These are phyloP conservation scores for Debaryomyces singareniensis DNA, from an alignment of 1,139 yeast genomes.

Conservation along the genomic window DNA sequence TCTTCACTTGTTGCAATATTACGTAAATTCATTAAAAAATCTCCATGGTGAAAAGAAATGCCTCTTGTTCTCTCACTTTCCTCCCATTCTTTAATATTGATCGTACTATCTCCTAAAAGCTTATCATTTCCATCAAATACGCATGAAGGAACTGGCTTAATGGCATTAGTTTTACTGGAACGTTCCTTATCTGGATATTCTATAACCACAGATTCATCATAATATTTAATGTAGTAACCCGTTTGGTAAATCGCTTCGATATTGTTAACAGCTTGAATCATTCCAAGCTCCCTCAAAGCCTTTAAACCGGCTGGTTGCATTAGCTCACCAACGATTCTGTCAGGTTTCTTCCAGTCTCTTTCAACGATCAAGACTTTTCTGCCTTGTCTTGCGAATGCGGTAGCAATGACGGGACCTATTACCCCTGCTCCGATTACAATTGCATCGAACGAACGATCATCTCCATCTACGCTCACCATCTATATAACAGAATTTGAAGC, in stretches of 20 bases:
- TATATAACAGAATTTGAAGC: background rate
- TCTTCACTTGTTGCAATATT: constrained; percentile 59
- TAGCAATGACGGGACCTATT: constrained; percentile 89
- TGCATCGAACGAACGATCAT: constrained; percentile 38
- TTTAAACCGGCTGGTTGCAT: constrained; percentile 93
- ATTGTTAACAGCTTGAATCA: constrained; percentile 70
- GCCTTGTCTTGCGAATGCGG: constrained; percentile 86
- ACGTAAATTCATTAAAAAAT: constrained; percentile 73
- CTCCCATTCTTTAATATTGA: constrained; percentile 50
- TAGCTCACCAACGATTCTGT: constrained; percentile 93
- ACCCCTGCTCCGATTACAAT: constrained; percentile 93
- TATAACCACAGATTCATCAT: constrained; percentile 49
- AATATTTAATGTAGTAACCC: constrained; percentile 77
- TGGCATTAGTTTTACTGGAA: constrained; percentile 34
- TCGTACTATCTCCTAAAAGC: constrained; percentile 41
- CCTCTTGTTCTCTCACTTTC: constrained; percentile 63
- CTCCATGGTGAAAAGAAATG: constrained; percentile 88
- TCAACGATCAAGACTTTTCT: constrained; percentile 70
- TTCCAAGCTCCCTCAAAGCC: constrained; percentile 74
- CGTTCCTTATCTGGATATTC: constrained; percentile 67
- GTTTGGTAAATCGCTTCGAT: constrained; percentile 74
- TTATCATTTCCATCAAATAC: constrained; percentile 54
- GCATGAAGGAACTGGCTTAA: constrained; percentile 47
- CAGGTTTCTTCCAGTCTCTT: constrained; percentile 88
- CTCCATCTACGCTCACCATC: background rate